Percentiles rank a stretch among this genome's conserved stretches.
Evolutionary conservation across 306 rosid species (phyloP).

Genomic region (Trichosanthes truncata): DNA sequence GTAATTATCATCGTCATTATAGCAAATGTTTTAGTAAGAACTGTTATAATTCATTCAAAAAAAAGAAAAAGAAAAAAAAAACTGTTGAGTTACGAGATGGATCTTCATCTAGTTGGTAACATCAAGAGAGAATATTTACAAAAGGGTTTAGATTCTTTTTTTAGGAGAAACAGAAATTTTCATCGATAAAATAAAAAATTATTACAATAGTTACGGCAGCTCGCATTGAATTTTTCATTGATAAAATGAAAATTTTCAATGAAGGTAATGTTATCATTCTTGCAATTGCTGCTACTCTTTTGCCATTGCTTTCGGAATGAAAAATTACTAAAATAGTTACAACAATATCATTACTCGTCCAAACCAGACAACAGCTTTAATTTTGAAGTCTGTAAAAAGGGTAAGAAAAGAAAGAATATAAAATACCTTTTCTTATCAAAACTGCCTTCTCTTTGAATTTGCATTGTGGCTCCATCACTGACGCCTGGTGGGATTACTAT

Average conservation of each 20-base stretch:
- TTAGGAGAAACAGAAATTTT: no score
- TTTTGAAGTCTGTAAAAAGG: not conserved
- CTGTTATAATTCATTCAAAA: no score
- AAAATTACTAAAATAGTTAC: no score
- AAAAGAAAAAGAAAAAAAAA: no score
- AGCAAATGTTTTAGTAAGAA: not conserved
- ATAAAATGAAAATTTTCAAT: no score
- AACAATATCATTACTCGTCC: not conserved
- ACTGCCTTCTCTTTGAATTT: slow-evolving; percentile 70
- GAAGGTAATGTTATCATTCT: no score
- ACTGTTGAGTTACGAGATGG: not conserved
- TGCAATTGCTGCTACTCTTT: not conserved
- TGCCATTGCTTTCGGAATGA: not conserved
- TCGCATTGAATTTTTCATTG: no score
- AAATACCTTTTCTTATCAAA: slow-evolving; percentile 54
- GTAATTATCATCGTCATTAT: not conserved
- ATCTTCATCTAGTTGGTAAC: not conserved
- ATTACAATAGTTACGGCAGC: no score
- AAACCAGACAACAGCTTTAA: not conserved
- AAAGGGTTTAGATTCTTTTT: not conserved
- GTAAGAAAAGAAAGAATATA: not conserved
- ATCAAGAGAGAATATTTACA: not conserved
- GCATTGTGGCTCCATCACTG: slow-evolving; percentile 71
- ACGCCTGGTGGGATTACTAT: slow-evolving; percentile 72
- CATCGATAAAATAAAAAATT: no score